Percentiles rank a stretch among this genome's conserved stretches.
Conservation (phyloP, 2,329 filamentous ascomycete genomes). For the Didymella keratinophila region DNA sequence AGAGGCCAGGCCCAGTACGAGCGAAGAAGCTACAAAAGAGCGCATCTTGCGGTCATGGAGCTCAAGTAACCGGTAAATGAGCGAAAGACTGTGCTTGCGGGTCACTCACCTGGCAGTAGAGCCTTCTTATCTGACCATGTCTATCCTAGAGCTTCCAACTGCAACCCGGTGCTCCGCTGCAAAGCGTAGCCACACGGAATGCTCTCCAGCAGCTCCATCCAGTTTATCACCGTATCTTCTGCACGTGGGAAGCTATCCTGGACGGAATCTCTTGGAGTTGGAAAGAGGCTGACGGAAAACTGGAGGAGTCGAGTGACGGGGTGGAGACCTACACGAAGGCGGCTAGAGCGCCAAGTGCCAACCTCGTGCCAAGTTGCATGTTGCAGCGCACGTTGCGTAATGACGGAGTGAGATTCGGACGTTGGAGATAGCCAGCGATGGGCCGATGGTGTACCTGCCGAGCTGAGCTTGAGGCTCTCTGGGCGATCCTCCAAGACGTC, state of each 20-base stretch:
- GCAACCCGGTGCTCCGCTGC: slow-evolving; percentile 19
- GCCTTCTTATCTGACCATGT: slow-evolving; percentile 36
- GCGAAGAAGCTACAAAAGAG: slow-evolving; percentile 36
- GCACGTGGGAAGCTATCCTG: slow-evolving; percentile 39
- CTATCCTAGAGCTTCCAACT: slow-evolving; percentile 9
- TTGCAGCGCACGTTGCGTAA: slow-evolving; percentile 23
- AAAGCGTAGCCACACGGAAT: slow-evolving; percentile 23
- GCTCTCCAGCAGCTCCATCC: slow-evolving; percentile 22
- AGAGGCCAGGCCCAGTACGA: slow-evolving; percentile 40
- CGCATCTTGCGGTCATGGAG: slow-evolving; percentile 35
- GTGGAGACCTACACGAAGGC: slow-evolving; percentile 14
- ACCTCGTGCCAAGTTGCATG: slow-evolving; percentile 13
- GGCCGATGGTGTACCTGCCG: slow-evolving; percentile 23
- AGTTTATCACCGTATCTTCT: slow-evolving; percentile 28
- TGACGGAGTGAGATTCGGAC: slow-evolving; percentile 10
- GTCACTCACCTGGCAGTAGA: slow-evolving; percentile 13
- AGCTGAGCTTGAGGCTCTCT: slow-evolving; percentile 17
- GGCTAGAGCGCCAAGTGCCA: slow-evolving; percentile 22
- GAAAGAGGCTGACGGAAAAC: slow-evolving; percentile 17
- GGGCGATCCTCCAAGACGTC: slow-evolving; percentile 18
- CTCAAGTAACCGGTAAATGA: slow-evolving; percentile 11
- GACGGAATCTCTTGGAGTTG: slow-evolving; percentile 13
- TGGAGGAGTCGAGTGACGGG: slow-evolving; percentile 12
- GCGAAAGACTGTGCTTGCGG: slow-evolving; percentile 29
- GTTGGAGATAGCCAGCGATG: slow-evolving; percentile 11